Conservation (phyloP, 1,284 basidiomycete species). For the Volvariella volvacea region DNA sequence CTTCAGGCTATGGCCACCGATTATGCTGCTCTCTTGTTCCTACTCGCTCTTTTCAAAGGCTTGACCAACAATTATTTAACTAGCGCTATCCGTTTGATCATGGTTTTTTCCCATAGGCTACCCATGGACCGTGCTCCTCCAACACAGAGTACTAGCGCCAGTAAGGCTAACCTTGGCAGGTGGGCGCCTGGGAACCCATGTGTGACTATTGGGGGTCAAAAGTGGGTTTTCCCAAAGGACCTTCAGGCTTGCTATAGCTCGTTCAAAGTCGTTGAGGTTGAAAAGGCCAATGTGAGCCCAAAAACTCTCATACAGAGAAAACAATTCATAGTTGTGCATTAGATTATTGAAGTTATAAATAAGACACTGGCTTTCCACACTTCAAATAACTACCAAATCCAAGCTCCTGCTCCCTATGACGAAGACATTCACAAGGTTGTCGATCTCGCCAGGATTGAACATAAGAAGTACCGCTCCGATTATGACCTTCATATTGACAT, state of each 20-base stretch:
- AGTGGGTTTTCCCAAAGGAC: slow-evolving; percentile 33
- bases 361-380: slow-evolving; percentile 57
- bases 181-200: slow-evolving; percentile 31
- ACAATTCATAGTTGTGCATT: neutral
- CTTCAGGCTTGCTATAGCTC: slow-evolving; percentile 33
- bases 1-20: too few relatives aligned
- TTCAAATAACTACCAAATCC: slow-evolving; percentile 50
- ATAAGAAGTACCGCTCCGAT: slow-evolving; percentile 38
- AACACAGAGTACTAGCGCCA: too few relatives aligned
- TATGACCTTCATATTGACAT: slow-evolving; percentile 50
- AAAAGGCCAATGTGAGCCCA: slow-evolving; percentile 30
- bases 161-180: too few relatives aligned
- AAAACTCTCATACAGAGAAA: neutral
- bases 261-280: slow-evolving; percentile 24
- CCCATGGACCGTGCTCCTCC: too few relatives aligned
- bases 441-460: slow-evolving; percentile 42
- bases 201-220: slow-evolving; percentile 30
- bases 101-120: too few relatives aligned
- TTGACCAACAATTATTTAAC: too few relatives aligned
- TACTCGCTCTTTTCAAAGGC: too few relatives aligned
- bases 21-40: too few relatives aligned
- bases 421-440: slow-evolving; percentile 45
- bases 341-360: slow-evolving; percentile 52
- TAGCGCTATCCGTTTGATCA: too few relatives aligned
- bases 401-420: slow-evolving; percentile 47